Base-by-base conservation (phyloP, 345 rosid genomes). In the Populus ilicifolia region DNA sequence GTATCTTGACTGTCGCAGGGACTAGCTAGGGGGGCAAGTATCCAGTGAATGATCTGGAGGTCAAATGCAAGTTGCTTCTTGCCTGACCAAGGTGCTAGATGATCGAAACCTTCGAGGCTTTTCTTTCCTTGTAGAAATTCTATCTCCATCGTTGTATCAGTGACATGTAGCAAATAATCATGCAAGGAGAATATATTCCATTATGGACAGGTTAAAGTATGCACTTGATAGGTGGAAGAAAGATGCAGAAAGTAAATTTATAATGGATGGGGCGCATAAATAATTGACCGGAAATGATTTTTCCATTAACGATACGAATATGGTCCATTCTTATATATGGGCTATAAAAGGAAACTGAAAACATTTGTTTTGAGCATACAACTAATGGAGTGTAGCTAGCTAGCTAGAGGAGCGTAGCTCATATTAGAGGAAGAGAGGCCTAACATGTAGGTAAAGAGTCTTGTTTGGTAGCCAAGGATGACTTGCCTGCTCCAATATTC, bases 391-490 rank as follows among this genome's bases (percentile, higher is more conserved):
- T 50, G 0, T 50, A 50, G 56, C n/a, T 6, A 18, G 27, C 27
- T 27, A 27, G 29, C n/a, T 6, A 18, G 21, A 50, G 52, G 52
- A 20, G 14, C 70, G 20, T 0, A 38, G 39, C 39, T 38, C 8
- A 35, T 20, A 67, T 17, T 17, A 25, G 74, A 77, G 70, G 82
- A 74, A 62, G 80, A 83, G 86, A 76, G 73, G 71, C 33, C 82
- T 78, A 41, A 79, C 90, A 85, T 89, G 89, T 83, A 78, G 92
- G 75, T 59, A 70, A 78, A 74, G 77, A 79, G 72, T 70, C 78
- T 75, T 21, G 81, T 79, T 69, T 73, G 82, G 83, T 85, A 83
- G 88, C 89, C 89, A 85, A 88, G 87, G 83, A 88, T 88, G 89
- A 85, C 88, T 85, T 84, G 91, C 89, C 87, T 86, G 86, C 74